Conservation (phyloP, 2,329 filamentous ascomycete species). For the Aspergillus pseudonomiae region DNA sequence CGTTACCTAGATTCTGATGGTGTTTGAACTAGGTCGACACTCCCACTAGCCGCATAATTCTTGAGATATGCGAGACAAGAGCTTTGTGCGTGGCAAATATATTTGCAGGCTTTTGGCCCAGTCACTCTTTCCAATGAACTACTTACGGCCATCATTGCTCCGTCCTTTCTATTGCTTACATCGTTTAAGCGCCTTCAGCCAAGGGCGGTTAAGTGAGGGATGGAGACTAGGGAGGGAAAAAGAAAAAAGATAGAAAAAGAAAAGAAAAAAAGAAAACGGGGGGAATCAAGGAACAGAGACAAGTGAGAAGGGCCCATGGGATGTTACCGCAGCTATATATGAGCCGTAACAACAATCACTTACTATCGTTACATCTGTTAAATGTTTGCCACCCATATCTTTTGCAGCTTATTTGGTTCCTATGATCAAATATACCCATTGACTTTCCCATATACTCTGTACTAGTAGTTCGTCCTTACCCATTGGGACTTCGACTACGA, state of each 20-base stretch:
- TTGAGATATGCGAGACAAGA: background rate
- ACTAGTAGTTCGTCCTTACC: background rate
- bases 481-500: background rate
- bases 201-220: background rate
- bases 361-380: too few relatives aligned
- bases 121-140: slow-evolving; percentile 6
- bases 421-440: too few relatives aligned
- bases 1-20: background rate
- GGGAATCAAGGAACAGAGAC: background rate
- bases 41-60: background rate
- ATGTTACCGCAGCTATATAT: too few relatives aligned
- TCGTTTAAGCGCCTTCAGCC: too few relatives aligned
- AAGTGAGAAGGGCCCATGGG: background rate
- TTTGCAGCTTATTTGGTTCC: too few relatives aligned
- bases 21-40: background rate
- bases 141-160: background rate
- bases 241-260: background rate
- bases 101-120: background rate
- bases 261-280: background rate
- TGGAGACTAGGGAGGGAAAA: background rate
- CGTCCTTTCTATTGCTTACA: background rate
- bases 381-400: too few relatives aligned
- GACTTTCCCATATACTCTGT: background rate
- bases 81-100: background rate
- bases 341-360: too few relatives aligned